Percentiles rank a stretch among this genome's conserved stretches.
Conservation (phyloP, 768 basidiomycete genomes). For the Stropharia rugosoannulata region DNA sequence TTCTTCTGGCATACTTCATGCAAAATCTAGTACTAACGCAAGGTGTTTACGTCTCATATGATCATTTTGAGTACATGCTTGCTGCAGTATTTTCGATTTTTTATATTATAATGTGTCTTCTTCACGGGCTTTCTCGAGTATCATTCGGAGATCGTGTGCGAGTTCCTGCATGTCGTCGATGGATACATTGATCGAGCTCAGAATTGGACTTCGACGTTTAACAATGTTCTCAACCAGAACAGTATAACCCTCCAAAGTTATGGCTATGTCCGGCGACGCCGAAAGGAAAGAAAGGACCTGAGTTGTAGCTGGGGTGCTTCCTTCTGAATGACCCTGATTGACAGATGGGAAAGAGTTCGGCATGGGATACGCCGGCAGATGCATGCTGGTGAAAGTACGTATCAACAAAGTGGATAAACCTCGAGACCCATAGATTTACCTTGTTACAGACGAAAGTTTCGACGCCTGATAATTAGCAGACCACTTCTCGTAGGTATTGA, state of each 20-base stretch:
- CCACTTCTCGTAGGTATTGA: constrained; percentile 40
- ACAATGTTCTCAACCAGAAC: constrained; percentile 44
- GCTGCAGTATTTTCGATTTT: background rate
- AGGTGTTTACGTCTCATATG: background rate
- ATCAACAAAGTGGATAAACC: constrained; percentile 1
- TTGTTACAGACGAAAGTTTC: constrained; percentile 29
- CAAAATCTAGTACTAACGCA: background rate
- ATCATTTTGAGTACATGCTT: background rate
- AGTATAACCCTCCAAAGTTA: constrained; percentile 52
- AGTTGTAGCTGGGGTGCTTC: background rate
- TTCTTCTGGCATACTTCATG: too few species aligned
- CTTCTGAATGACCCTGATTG: background rate
- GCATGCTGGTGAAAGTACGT: constrained; percentile 33
- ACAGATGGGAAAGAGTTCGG: constrained; percentile 57
- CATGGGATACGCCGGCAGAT: constrained; percentile 53
- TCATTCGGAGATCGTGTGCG: constrained; percentile 56
- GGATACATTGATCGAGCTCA: constrained; percentile 37
- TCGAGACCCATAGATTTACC: constrained; percentile 28
- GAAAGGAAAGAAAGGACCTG: constrained; percentile 45
- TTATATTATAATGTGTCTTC: background rate
- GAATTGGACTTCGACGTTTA: constrained; percentile 28
- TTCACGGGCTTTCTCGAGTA: constrained; percentile 44
- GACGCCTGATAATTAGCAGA: constrained; percentile 19
- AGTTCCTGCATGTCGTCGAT: constrained; percentile 59
- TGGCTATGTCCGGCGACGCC: constrained; percentile 36